phyloP scores from a whole-genome alignment of 768 basidiomycete species.

The Lentinula aciculospora region DNA sequence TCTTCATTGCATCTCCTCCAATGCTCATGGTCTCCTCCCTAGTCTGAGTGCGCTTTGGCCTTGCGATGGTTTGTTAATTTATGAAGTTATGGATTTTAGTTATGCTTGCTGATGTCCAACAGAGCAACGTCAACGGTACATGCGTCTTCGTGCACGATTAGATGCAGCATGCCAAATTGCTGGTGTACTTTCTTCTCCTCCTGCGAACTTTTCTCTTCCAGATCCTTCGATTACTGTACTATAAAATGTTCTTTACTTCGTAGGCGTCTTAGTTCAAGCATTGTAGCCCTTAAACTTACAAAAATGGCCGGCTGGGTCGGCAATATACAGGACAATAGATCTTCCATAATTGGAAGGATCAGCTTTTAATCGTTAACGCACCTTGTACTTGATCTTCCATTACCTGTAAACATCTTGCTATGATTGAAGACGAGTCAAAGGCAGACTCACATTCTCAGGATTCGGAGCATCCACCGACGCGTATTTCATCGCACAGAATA shows the following conservation, averaged over 20 bases:
- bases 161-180: constrained; percentile 39
- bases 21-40: constrained; percentile 10
- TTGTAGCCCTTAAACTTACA: not conserved
- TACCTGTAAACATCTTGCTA: not conserved
- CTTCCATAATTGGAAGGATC: not conserved
- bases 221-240: not conserved
- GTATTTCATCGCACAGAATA: not conserved
- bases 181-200: constrained; percentile 39
- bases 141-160: constrained; percentile 39
- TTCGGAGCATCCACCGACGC: constrained; percentile 9
- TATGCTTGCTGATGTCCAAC: not conserved
- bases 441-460: constrained; percentile 15
- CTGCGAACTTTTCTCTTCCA: constrained; percentile 28
- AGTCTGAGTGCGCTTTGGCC: constrained; percentile 60
- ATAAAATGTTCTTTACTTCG: too few species aligned
- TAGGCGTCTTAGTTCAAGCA: too few species aligned
- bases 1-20: constrained; percentile 3
- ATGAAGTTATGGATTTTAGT: constrained; percentile 2
- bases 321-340: not conserved
- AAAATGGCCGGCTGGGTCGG: not conserved
- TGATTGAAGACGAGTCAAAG: constrained; percentile 6
- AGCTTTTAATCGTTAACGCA: not conserved
- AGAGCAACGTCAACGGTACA: constrained; percentile 52
- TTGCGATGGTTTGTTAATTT: constrained; percentile 41
- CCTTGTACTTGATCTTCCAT: not conserved